Conservation (phyloP, 805 yeast species). For the Candida odintsovae region DNA sequence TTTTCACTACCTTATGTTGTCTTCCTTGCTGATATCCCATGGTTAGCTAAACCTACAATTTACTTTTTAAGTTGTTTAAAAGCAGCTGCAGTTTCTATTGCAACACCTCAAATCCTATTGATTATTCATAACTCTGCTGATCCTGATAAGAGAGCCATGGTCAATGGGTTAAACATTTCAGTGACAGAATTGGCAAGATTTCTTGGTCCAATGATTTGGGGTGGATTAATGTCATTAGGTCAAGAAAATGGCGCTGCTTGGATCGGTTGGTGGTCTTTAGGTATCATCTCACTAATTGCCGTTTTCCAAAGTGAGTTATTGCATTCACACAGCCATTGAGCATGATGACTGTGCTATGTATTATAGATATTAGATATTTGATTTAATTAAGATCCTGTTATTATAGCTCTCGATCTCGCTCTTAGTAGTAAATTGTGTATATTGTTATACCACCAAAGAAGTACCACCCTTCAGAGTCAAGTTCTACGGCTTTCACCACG, state of each 20-base stretch:
- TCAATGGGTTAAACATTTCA: not conserved
- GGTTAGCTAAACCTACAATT: conserved; percentile 1
- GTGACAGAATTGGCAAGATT: not conserved
- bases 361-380: not conserved
- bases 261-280: not conserved
- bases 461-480: too few relatives aligned
- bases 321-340: not conserved
- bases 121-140: not conserved
- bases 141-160: not conserved
- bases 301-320: not conserved
- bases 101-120: not conserved
- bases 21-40: conserved; percentile 29
- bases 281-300: not conserved
- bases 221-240: not conserved
- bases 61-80: conserved; percentile 15
- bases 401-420: too few relatives aligned
- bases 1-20: conserved; percentile 41
- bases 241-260: not conserved
- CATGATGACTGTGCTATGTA: not conserved
- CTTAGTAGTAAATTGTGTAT: too few relatives aligned
- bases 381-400: too few relatives aligned
- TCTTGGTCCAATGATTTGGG: not conserved
- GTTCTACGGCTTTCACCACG: too few relatives aligned
- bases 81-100: not conserved
- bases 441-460: too few relatives aligned